Evolutionary conservation across 352 stramenopile species (phyloP).

Genomic region (Phytophthora megakarya): DNA sequence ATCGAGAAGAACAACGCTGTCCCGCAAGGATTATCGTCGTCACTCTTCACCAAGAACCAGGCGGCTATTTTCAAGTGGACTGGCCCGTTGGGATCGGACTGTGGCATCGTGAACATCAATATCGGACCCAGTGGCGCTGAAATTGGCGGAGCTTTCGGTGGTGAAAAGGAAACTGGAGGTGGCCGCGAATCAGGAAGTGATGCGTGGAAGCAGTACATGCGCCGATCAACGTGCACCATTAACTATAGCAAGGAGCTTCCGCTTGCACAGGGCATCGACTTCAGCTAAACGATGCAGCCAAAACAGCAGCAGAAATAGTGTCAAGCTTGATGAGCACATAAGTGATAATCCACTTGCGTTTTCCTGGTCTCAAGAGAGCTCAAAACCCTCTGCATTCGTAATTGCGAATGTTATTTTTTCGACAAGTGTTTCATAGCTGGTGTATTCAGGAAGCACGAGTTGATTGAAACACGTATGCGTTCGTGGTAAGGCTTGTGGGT

Average conservation of each 20-base stretch:
- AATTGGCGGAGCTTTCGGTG: slow-evolving; percentile 93
- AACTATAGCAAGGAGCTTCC: slow-evolving; percentile 94
- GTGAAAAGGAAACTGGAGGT: slow-evolving; percentile 93
- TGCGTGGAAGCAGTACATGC: slow-evolving; percentile 95
- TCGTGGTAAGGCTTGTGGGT: slow-evolving; percentile 63
- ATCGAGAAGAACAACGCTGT: slow-evolving; percentile 94
- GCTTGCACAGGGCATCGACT: slow-evolving; percentile 93
- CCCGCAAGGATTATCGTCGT: slow-evolving; percentile 91
- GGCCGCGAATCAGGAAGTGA: slow-evolving; percentile 92
- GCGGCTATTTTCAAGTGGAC: slow-evolving; percentile 94
- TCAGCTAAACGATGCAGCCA: slow-evolving; percentile 54
- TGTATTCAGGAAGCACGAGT: slow-evolving; percentile 84
- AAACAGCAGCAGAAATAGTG: slow-evolving; percentile 4
- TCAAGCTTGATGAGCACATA: slow-evolving; percentile 13
- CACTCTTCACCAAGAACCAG: slow-evolving; percentile 92
- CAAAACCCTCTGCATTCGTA: slow-evolving; percentile 78
- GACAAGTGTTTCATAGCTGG: slow-evolving; percentile 60
- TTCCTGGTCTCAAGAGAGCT: slow-evolving; percentile 61
- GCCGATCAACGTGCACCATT: slow-evolving; percentile 92
- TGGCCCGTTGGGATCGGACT: slow-evolving; percentile 88
- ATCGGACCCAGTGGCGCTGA: slow-evolving; percentile 92
- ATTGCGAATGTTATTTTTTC: slow-evolving; percentile 84
- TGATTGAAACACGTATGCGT: slow-evolving; percentile 92
- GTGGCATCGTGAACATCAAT: slow-evolving; percentile 94
- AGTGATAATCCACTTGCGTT: slow-evolving; percentile 15